Base-by-base conservation (phyloP, 177 flowering plant species). In the Vitis hybrid region DNA sequence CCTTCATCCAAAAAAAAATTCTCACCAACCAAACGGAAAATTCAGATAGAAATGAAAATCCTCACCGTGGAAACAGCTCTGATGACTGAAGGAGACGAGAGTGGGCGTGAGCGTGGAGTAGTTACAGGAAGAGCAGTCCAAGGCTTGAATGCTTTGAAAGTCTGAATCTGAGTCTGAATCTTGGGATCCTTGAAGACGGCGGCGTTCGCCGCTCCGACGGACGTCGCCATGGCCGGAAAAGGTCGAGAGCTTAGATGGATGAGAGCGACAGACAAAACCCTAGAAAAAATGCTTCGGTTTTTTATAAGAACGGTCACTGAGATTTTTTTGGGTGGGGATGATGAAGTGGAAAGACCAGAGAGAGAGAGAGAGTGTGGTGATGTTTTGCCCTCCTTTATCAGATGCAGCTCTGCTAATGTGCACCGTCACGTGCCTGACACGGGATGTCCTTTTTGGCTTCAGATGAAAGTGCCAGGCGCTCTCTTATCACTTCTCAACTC, bases 31-130 rank as follows among this genome's bases (percentile, higher is more conserved):
- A 20, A 59, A 53, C 50, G 7, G n/a, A 13, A 22, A 53, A 51
- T 33, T 28, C 8, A 67, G 56, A 22, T 50, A 12, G 50, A 54
- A 50, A 2, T 3, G 17, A 70, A 62, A 64, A 24, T 24, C 52
- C 80, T 67, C 62, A 92, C 98, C 86, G 94, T 78, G 9, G 94
- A 82, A 8, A 90, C 90, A 73, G 95, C 94, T 57, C 75, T 67
- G 6, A 90, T 65, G 31, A 82, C 31, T 10, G 90, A 78, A 64
- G 81, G 44, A 3, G 24, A 10, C 65, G 65, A 33, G 17, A 24
- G 47, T 15, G 44, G 20, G 24, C 62, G 12, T 33, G 71, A 66
- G 19, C 44, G 44, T 38, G 44, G 6, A 58, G 54, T 70, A 4
- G 53, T 67, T 53, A 83, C 62, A 64, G 80, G 73, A 19, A 86